Conservation (phyloP, 352 stramenopile species). For the Pythium brachiatum region DNA sequence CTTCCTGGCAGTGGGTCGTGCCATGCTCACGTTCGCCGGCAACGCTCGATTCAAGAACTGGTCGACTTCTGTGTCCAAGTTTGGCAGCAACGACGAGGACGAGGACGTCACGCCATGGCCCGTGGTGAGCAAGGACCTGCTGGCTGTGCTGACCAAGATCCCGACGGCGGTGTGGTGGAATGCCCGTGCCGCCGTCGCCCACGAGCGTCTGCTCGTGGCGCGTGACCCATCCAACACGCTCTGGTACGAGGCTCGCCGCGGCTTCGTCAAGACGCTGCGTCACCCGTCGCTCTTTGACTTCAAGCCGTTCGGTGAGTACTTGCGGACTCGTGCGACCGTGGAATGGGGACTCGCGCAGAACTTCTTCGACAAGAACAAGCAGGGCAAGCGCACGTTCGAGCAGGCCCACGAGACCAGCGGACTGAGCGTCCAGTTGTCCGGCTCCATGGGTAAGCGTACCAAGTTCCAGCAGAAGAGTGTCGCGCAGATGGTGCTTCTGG, state of each 20-base stretch:
- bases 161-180: conserved; percentile 72
- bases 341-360: conserved; percentile 93
- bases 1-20: conserved; percentile 63
- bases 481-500: conserved; percentile 87
- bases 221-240: conserved; percentile 70
- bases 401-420: conserved; percentile 79
- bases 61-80: conserved; percentile 45
- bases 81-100: conserved; percentile 42
- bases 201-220: conserved; percentile 64
- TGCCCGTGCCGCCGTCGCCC: conserved; percentile 61
- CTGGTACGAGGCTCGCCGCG: conserved; percentile 69
- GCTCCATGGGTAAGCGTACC: conserved; percentile 91
- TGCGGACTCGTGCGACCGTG: conserved; percentile 77
- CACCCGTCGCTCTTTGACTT: conserved; percentile 38
- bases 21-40: conserved; percentile 61
- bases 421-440: conserved; percentile 88
- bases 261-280: conserved; percentile 48
- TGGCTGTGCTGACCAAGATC: conserved; percentile 31
- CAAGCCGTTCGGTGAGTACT: conserved; percentile 39
- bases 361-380: conserved; percentile 90
- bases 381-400: conserved; percentile 89
- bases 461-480: conserved; percentile 94
- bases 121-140: not conserved
- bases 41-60: conserved; percentile 63
- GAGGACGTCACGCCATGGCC: conserved; percentile 33